Percentiles rank a stretch among this genome's conserved stretches.
Evolutionary conservation across 1,284 basidiomycete genomes (phyloP).

Genomic region (Agaricales sp.): DNA sequence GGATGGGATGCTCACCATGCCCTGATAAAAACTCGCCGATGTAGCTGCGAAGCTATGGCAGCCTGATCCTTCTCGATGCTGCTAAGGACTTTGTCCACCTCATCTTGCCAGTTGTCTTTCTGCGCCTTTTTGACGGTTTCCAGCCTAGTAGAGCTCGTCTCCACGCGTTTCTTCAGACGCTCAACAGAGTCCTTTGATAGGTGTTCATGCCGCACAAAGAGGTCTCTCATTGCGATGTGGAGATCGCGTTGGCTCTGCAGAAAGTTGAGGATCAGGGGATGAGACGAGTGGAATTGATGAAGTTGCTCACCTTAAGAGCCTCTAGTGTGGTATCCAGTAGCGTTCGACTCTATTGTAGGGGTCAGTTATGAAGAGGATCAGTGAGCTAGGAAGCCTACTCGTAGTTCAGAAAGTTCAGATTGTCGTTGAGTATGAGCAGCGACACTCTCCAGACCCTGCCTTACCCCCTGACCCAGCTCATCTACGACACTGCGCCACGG

Average conservation of each 20-base stretch:
- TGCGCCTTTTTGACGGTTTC: constrained; percentile 57
- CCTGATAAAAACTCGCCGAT: constrained; percentile 73
- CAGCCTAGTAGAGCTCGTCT: constrained; percentile 63
- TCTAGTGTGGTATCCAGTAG: constrained; percentile 62
- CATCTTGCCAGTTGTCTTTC: constrained; percentile 76
- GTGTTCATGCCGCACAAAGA: constrained; percentile 75
- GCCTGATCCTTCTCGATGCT: constrained; percentile 71
- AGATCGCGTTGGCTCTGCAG: constrained; percentile 75
- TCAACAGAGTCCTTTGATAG: constrained; percentile 82
- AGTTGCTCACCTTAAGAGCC: constrained; percentile 50
- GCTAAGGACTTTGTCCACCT: constrained; percentile 63
- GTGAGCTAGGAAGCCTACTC: constrained; percentile 41
- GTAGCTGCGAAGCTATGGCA: constrained; percentile 58
- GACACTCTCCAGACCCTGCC: constrained; percentile 57
- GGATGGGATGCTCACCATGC: constrained; percentile 49
- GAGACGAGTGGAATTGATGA: neutral
- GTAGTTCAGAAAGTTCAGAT: constrained; percentile 67
- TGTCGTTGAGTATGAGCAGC: constrained; percentile 65
- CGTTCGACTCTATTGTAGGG: constrained; percentile 39
- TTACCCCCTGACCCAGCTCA: constrained; percentile 74
- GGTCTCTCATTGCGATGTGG: constrained; percentile 75
- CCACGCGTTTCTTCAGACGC: constrained; percentile 75
- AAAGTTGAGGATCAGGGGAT: neutral
- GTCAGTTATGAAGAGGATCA: constrained; percentile 4
- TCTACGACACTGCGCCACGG: constrained; percentile 78